A percentile compares a stretch with the other conserved stretches of the same genome.
phyloP scores from a whole-genome alignment of 2,329 filamentous ascomycete genomes.

The Raffaelea arxii region DNA sequence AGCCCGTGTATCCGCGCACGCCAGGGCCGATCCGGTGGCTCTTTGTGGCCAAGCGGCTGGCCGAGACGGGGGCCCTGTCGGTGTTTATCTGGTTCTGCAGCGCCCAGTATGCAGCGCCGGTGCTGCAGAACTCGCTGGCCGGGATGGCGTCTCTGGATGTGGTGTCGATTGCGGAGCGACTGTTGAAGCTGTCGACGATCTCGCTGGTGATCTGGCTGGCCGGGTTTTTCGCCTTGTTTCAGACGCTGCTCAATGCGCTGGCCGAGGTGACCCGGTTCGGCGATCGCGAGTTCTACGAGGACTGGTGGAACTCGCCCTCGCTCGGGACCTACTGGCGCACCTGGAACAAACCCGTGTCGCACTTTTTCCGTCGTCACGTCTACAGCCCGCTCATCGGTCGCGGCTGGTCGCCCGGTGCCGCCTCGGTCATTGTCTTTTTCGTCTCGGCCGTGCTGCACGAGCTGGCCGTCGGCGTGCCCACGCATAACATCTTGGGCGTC shows the following conservation, averaged over 20 bases:
- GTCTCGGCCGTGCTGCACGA: slow-evolving; percentile 88
- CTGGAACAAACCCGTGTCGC: slow-evolving; percentile 97
- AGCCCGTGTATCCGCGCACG: slow-evolving; percentile 89
- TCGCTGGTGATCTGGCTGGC: slow-evolving; percentile 94
- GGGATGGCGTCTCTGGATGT: slow-evolving; percentile 77
- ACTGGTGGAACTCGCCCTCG: slow-evolving; percentile 94
- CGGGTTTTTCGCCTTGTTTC: slow-evolving; percentile 94
- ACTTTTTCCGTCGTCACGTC: slow-evolving; percentile 92
- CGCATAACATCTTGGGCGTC: slow-evolving; percentile 86
- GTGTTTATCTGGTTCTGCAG: slow-evolving; percentile 93
- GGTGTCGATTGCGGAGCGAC: slow-evolving; percentile 71
- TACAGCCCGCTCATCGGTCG: slow-evolving; percentile 81
- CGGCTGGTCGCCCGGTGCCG: slow-evolving; percentile 61
- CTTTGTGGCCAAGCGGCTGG: slow-evolving; percentile 75
- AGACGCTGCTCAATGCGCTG: slow-evolving; percentile 81
- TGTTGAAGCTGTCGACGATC: slow-evolving; percentile 93
- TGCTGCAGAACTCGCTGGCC: slow-evolving; percentile 80
- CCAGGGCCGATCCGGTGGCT: slow-evolving; percentile 65
- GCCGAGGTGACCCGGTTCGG: slow-evolving; percentile 86
- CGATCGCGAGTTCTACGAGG: slow-evolving; percentile 89
- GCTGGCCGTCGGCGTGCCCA: slow-evolving; percentile 84
- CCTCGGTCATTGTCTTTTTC: slow-evolving; percentile 76
- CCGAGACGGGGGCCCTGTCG: slow-evolving; percentile 66
- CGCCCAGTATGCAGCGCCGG: slow-evolving; percentile 86
- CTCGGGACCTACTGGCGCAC: slow-evolving; percentile 86